Percentiles rank a stretch among this genome's conserved stretches.
Evolutionary conservation across 768 basidiomycete genomes (phyloP).

Genomic region (Suillus discolor): DNA sequence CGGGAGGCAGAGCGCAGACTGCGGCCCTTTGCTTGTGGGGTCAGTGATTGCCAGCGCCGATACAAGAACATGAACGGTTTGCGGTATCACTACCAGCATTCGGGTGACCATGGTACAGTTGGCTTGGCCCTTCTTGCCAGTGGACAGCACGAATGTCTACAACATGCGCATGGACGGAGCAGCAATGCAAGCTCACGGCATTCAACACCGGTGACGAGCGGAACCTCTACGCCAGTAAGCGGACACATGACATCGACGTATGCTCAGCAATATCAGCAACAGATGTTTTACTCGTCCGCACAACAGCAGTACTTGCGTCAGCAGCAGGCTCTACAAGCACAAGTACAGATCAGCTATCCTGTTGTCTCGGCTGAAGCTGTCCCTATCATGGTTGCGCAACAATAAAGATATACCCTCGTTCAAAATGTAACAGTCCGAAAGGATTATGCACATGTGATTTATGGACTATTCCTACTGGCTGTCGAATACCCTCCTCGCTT

Average conservation of each 20-base stretch:
- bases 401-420: not conserved
- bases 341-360: slow-evolving; percentile 28
- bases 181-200: slow-evolving; percentile 34
- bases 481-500: slow-evolving; percentile 21
- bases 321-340: slow-evolving; percentile 35
- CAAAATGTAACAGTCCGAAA: not conserved
- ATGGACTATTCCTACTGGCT: not conserved
- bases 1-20: slow-evolving; percentile 82
- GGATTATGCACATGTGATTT: not conserved
- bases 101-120: slow-evolving; percentile 90
- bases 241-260: slow-evolving; percentile 32
- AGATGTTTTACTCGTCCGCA: slow-evolving; percentile 39
- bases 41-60: slow-evolving; percentile 81
- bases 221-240: slow-evolving; percentile 33
- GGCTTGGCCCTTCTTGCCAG: slow-evolving; percentile 84
- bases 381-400: not conserved
- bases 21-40: slow-evolving; percentile 87
- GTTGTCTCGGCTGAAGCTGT: not conserved
- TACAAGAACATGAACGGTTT: slow-evolving; percentile 99
- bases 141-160: slow-evolving; percentile 63
- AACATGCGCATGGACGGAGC: slow-evolving; percentile 32
- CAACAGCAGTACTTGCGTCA: slow-evolving; percentile 39
- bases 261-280: slow-evolving; percentile 37
- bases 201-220: slow-evolving; percentile 32
- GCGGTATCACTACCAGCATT: slow-evolving; percentile 95